A percentile compares a stretch with the other conserved stretches of the same genome.
Conservation (phyloP, 768 basidiomycete species). For the Kondoa malvinella region DNA sequence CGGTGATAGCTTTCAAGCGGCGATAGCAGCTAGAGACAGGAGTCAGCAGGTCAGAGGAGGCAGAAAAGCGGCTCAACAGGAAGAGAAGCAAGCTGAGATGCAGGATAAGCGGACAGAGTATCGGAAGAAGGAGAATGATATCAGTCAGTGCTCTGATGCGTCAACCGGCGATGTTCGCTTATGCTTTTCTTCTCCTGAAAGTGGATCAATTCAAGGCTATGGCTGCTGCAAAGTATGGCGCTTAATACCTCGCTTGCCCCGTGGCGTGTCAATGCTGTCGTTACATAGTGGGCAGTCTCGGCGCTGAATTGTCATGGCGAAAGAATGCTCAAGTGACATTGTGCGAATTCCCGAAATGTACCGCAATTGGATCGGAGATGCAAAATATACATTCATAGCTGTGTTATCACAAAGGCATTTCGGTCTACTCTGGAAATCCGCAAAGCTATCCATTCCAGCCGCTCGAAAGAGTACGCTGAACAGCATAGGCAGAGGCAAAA, state of each 20-base stretch:
- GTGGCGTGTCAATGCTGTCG: background rate
- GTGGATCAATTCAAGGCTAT: conserved; percentile 5
- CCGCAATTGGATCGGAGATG: no score
- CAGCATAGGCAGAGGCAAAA: background rate
- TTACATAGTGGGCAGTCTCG: background rate
- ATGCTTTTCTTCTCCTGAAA: no score
- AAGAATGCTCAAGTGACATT: no score
- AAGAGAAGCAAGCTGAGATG: background rate
- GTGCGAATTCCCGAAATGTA: no score
- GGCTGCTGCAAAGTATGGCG: background rate
- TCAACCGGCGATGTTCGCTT: no score
- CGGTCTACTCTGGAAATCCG: background rate
- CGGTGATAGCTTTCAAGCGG: conserved; percentile 1
- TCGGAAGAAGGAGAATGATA: background rate
- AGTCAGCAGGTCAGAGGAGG: background rate
- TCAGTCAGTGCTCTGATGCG: no score
- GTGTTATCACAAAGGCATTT: background rate
- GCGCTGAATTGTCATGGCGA: conserved; percentile 1
- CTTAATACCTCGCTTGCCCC: background rate
- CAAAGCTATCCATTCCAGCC: background rate
- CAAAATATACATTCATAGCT: no score
- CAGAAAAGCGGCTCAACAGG: background rate
- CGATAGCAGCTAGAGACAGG: background rate
- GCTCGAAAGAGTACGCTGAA: background rate
- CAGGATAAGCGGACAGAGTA: conserved; percentile 3